Evolutionary conservation across 1,284 basidiomycete species (phyloP), one percentile per base, ranked within the genome.

Genomic region (Trametes polyzona): DNA sequence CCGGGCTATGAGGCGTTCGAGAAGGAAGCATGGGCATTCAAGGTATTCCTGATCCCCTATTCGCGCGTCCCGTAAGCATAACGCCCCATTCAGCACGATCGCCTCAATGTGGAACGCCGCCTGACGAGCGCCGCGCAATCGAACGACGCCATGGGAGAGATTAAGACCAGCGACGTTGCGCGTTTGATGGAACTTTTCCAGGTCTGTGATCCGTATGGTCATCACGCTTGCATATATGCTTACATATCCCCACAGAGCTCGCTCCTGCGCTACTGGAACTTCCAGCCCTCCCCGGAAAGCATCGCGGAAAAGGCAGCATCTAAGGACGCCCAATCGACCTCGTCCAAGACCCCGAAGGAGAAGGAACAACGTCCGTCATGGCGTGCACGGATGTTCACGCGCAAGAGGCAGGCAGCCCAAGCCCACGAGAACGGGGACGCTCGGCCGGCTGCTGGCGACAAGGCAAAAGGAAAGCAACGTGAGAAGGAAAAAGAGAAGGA

Each of bases 111-210:
- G 19, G 86, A 90, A 68, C 80, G 83, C 48, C 77, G 87, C 37
- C 62, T 88, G 11, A 70, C 78, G 3, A 81, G 82, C 23, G 68
- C 52, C 62, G 69, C 46, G 12, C 65, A 48, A 54, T 51, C 59
- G 2, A 62, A 59, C 2, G 71, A 72, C 14, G 72, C 73, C 14
- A 64, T 70, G 10, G 64, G 68, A 2, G 76, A 77, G 43, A 82
- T 92, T 54, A 84, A 82, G 68, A 90, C 90, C 1, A 88, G 88
- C 62, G 92, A 93, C 65, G 77, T 93, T 43, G 88, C 91, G 3
- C 80, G 89, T n/a, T 74, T 93, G 12, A 88, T 93, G 86, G 92
- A 93, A 66, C 73, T 92, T 1, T 92, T 93, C 69, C 90, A 91
- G 72, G 88, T 81, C n/a, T n/a, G 24, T 6, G 14, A 10, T 24